Evolutionary conservation across 2,329 filamentous ascomycete species (phyloP), one percentile per base, ranked within the genome.

Genomic region (Trichothecium roseum): DNA sequence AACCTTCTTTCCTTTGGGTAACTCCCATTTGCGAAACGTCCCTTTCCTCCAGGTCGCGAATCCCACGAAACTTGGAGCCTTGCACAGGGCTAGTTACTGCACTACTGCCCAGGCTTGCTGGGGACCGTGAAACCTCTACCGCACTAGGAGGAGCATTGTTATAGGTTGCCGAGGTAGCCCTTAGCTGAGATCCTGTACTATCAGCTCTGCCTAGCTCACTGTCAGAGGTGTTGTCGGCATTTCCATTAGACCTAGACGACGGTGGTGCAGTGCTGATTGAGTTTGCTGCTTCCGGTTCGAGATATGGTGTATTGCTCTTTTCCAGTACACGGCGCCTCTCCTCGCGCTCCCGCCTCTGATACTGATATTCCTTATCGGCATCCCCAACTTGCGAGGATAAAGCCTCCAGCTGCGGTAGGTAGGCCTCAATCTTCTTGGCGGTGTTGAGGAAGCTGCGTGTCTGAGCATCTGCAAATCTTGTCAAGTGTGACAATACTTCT

Each of bases 321-420:
- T 98, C 91, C 10, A 98, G 63, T 14, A 83, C 74, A 36, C 91
- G 74, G 38, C 93, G 74, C 63, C 96, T 95, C 59, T 96, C 91
- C 55, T 98, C 91, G 28, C 91, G 74, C 54, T 96, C 91, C n/a
- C 85, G 85, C 35, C 88, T 73, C 52, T 94, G 86, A 40, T 96
- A 85, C 51, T 95, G 87, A 52, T 91, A 98, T 52, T 96, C 89
- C 57, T 96, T 95, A 55, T 96, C 88, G 17, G 87, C 87, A 48
- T 91, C 81, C 42, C 78, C 78, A n/a, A 98, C 91, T 56, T 96
- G 89, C 36, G 74, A 74, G 28, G 83, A 84, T 22, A 98, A 63
- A 3, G 89, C 89, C 46, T 96, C 86, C 3, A 98, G 68, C 50
- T 95, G 86, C 1, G 91, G 91, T 14, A 94, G 67, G 59, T 94